Evolutionary conservation across 306 rosid genomes (phyloP).

Genomic region (Sicyos baderoa): DNA sequence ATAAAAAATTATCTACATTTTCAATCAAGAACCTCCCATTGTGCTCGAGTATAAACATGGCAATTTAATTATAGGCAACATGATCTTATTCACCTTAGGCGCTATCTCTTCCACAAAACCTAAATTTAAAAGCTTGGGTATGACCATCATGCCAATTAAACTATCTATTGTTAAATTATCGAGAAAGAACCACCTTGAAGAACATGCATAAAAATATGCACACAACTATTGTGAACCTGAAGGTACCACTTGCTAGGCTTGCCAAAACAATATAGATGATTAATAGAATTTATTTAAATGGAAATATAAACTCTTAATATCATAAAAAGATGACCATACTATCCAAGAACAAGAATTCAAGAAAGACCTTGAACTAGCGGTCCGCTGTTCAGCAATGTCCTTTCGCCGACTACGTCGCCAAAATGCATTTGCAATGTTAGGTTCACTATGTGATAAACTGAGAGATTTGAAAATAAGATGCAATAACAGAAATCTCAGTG

Average conservation of each 20-base stretch:
- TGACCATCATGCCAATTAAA: not conserved
- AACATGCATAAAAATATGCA: not conserved
- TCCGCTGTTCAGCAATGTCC: constrained; percentile 93
- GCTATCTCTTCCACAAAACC: not conserved
- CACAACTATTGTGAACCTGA: not conserved
- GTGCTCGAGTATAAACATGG: not conserved
- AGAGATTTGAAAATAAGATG: constrained; percentile 42
- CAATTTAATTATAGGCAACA: not conserved
- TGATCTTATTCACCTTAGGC: no score
- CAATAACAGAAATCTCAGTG: constrained; percentile 36
- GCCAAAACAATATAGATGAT: not conserved
- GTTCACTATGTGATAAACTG: constrained; percentile 98
- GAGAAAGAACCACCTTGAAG: not conserved
- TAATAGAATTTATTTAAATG: not conserved
- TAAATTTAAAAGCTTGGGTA: not conserved
- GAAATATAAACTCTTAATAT: no score
- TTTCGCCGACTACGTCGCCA: constrained; percentile 97
- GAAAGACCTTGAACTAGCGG: constrained; percentile 96
- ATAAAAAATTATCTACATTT: not conserved
- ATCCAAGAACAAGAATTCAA: constrained; percentile 28
- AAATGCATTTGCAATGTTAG: constrained; percentile 88
- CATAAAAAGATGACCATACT: constrained; percentile 19
- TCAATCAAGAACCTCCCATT: not conserved
- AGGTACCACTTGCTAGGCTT: not conserved
- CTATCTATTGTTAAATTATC: not conserved